Base-by-base conservation (phyloP, 208 protist genomes). In the Trichomonas gallinae region DNA sequence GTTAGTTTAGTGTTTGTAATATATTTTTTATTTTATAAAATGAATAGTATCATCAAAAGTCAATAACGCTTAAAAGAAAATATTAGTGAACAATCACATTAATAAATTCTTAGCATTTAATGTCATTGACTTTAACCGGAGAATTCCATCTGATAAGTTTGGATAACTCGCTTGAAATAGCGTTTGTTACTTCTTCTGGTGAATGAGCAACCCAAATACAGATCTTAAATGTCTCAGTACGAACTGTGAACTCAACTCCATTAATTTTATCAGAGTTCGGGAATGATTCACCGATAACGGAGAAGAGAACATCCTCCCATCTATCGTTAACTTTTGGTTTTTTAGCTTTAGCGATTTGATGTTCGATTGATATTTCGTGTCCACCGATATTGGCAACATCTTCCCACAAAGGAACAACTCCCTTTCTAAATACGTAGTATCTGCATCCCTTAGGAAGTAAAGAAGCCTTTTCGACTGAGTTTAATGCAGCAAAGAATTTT, bases 311-410 rank as follows among this genome's bases (percentile, higher is more conserved):
- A 38, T 93, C 87, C 11, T 48, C 26, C 87, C 87, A 93, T 38
- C 87, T 48, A 4, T 93, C 87, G 9, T 42, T 93, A 51, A 93
- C 36, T 17, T 93, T 93, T 13, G 15, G 0, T 34, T 42, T 34
- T 38, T 93, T 48, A 6, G 87, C 42, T 38, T 51, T 51, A 8
- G 87, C 15, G n/a, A 93, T 93, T 34, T 8, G 40, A 36, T 93
- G 87, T 93, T 93, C 87, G 31, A 93, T 93, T 51, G 87, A 93
- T 13, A 93, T 36, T 93, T 93, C 87, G 15, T 93, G 44, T 38
- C 87, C 87, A 40, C n/a, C 31, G 31, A 93, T 10, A 40, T 93
- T 93, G 13, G 40, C 13, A 26, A 13, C 8, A 51, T 93, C 87
- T 38, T 93, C 87, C 87, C 87, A 93, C 13, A 93, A 17, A 38